Evolutionary conservation across 495 filamentous ascomycete species (phyloP), one percentile per base, ranked within the genome.

Genomic region (Pyrenula massariospora): DNA sequence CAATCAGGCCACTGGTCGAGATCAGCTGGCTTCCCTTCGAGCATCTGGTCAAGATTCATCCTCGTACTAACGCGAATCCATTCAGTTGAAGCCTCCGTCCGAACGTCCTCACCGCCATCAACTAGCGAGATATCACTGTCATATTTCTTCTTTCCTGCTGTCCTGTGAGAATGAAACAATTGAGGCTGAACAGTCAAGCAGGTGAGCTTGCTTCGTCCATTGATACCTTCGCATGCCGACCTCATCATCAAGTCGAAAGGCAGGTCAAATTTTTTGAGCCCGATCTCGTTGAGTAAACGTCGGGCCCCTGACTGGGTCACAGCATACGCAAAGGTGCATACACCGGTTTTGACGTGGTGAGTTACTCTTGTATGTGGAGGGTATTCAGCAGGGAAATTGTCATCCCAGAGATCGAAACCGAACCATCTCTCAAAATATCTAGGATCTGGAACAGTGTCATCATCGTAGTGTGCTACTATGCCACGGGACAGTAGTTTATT

Each of bases 391-490:
- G 31, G 31, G 31, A 42, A 42, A 15, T 42, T 15, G 31, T 42
- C 31, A 42, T 15, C 31, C 31, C 31, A 42, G 5, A 5, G 5
- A 42, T 42, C 31, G n/a, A n/a, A n/a, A 5, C 15, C 31, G 5
- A 15, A 8, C 31, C 31, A 42, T 42, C 15, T 42, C 48, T 52
- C 48, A 20, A 59, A 23, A 56, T 62, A 51, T 10, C 59, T 53
- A 12, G 22, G 22, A 10, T 52, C 23, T 19, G 66, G 63, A 5
- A 67, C 62, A 2, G 65, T 67, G 11, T 22, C 23, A 50, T 66
- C 63, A 48, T 60, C 54, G 25, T 55, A 36, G 25, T 61, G 52
- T 1, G 56, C 51, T 25, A 67, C 21, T 21, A 53, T 56, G 12
- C 62, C 62, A 12, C 61, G 57, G 21, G 57, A 57, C 19, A 60